Percentiles rank a stretch among this genome's conserved stretches.
Conservation (phyloP, 2,329 filamentous ascomycete genomes). For the Calonectria ilicicola region DNA sequence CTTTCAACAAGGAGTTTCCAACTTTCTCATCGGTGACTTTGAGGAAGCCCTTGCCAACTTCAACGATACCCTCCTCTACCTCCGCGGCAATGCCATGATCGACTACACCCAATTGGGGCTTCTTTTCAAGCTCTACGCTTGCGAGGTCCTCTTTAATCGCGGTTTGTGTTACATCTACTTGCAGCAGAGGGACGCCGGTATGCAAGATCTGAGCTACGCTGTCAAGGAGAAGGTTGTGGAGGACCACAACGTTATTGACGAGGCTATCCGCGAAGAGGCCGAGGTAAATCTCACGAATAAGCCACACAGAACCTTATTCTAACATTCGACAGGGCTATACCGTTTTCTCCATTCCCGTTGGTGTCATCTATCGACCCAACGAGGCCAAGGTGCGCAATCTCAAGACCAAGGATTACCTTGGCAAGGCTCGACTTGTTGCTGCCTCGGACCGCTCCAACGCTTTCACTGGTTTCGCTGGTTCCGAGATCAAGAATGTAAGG, state of each 20-base stretch:
- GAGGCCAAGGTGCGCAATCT: constrained; percentile 98
- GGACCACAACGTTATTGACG: constrained; percentile 97
- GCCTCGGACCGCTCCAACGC: constrained; percentile 84
- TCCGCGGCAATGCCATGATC: constrained; percentile 96
- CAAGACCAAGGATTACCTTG: constrained; percentile 97
- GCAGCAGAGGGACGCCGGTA: constrained; percentile 88
- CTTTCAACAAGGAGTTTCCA: constrained; percentile 98
- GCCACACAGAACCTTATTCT: constrained; percentile 29
- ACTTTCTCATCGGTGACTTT: constrained; percentile 96
- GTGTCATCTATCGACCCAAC: constrained; percentile 94
- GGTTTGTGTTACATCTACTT: constrained; percentile 98
- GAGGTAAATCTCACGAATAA: constrained; percentile 69
- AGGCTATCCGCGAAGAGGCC: constrained; percentile 92
- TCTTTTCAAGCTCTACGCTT: constrained; percentile 96
- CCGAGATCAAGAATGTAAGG: constrained; percentile 80
- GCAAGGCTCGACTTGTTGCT: constrained; percentile 93
- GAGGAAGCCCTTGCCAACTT: constrained; percentile 98
- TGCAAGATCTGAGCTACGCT: constrained; percentile 91
- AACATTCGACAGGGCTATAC: constrained; percentile 81
- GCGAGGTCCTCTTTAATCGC: constrained; percentile 97
- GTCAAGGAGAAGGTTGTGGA: constrained; percentile 96
- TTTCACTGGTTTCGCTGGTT: constrained; percentile 84
- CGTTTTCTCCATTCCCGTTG: constrained; percentile 97
- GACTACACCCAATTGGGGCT: constrained; percentile 97
- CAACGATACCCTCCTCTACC: constrained; percentile 95